Conservation (phyloP, 1,284 basidiomycete species). For the Ceratobasidium papillatum region DNA sequence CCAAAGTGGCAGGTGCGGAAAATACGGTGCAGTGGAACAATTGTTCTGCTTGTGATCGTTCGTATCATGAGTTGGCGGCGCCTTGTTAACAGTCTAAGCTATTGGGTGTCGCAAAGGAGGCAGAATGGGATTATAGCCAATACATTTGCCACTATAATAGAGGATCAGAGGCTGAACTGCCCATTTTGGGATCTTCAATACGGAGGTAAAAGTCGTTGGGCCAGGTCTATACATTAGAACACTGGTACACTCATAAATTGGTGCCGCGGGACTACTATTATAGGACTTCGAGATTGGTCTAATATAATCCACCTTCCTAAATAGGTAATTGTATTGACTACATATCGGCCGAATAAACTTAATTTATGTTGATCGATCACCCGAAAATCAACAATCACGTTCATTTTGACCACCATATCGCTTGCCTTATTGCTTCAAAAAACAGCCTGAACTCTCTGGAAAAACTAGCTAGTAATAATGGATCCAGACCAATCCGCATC, state of each 20-base stretch:
- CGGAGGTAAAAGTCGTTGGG: too few species aligned
- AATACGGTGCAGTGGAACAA: neutral
- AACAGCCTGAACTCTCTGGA: neutral
- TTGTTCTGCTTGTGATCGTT: neutral
- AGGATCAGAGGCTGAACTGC: too few species aligned
- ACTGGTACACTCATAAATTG: too few species aligned
- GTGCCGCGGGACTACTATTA: too few species aligned
- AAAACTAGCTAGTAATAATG: neutral
- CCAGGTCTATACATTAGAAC: too few species aligned
- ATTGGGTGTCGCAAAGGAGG: neutral
- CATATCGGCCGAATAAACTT: neutral
- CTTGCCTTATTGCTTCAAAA: neutral
- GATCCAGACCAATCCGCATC: neutral
- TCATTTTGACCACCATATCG: slow-evolving; percentile 1
- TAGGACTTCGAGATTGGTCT: too few species aligned
- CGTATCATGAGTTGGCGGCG: neutral
- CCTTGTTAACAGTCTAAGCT: neutral
- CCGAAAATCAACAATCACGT: neutral
- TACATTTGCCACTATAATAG: neutral
- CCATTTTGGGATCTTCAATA: too few species aligned
- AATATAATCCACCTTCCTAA: too few species aligned
- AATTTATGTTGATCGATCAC: neutral
- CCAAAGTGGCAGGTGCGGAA: neutral
- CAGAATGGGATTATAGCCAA: neutral
- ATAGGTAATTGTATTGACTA: too few species aligned